A percentile compares a stretch with the other conserved stretches of the same genome.
Evolutionary conservation across 495 filamentous ascomycete genomes (phyloP).

Genomic region (Penicillium coffeae): DNA sequence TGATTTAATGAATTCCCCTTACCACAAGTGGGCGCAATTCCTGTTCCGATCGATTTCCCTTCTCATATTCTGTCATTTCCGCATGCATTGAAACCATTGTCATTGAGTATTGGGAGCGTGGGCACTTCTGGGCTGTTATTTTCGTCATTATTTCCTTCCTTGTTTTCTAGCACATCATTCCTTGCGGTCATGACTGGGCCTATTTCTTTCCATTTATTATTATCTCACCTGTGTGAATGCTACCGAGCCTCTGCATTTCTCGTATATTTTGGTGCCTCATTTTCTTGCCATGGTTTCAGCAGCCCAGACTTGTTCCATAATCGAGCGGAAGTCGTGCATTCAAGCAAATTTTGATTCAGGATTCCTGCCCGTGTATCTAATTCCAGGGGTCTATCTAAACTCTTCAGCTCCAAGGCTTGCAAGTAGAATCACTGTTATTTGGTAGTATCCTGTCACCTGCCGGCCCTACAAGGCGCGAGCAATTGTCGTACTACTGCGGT

Average conservation of each 20-base stretch:
- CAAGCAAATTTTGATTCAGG: too few relatives aligned
- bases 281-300: background rate
- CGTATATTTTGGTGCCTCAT: background rate
- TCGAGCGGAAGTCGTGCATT: too few relatives aligned
- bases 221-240: slow-evolving; percentile 12
- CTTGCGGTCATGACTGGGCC: slow-evolving; percentile 1
- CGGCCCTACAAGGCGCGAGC: too few relatives aligned
- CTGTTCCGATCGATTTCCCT: slow-evolving; percentile 17
- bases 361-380: too few relatives aligned
- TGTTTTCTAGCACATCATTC: slow-evolving; percentile 7
- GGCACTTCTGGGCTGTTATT: slow-evolving; percentile 22
- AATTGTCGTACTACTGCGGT: too few relatives aligned
- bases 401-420: too few relatives aligned
- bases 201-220: background rate
- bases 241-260: slow-evolving; percentile 15
- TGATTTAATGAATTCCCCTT: slow-evolving; percentile 26
- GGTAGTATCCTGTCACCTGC: too few relatives aligned
- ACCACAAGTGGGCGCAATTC: slow-evolving; percentile 12
- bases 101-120: slow-evolving; percentile 32
- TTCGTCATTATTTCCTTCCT: slow-evolving; percentile 17
- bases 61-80: slow-evolving; percentile 20
- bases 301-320: background rate
- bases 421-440: too few relatives aligned
- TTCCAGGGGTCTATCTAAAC: too few relatives aligned
- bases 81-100: slow-evolving; percentile 31